These are phyloP conservation scores for Geotrichum europaeum DNA, from an alignment of 1,139 yeast genomes.

Conservation along the genomic window DNA sequence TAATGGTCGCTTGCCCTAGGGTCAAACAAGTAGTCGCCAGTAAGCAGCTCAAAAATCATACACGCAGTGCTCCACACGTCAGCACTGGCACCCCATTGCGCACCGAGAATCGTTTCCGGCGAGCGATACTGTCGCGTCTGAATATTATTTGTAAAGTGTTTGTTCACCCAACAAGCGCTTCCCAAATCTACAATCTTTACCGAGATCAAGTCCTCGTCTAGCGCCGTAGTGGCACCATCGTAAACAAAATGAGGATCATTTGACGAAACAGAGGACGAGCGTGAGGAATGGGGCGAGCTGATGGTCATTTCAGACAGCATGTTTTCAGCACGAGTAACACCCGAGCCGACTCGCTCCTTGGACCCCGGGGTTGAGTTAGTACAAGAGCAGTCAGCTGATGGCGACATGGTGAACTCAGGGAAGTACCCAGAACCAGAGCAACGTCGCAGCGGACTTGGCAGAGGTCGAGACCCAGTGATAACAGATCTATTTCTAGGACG, in stretches of 20 bases:
- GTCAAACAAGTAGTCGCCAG: constrained; percentile 81
- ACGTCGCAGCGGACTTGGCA: constrained; percentile 64
- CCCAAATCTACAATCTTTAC: constrained; percentile 82
- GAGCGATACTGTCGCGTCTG: constrained; percentile 84
- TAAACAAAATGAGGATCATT: constrained; percentile 6
- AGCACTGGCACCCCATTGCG: constrained; percentile 75
- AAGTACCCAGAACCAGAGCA: constrained; percentile 24
- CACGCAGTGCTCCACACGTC: constrained; percentile 86
- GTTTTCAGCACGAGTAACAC: background rate
- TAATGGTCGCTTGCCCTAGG: constrained; percentile 63
- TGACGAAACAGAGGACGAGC: constrained; percentile 14
- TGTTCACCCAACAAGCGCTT: constrained; percentile 69
- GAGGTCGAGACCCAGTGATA: constrained; percentile 81
- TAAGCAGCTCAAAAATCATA: constrained; percentile 68
- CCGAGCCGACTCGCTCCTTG: background rate
- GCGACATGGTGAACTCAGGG: constrained; percentile 25
- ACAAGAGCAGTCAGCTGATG: constrained; percentile 16
- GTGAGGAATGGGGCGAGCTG: constrained; percentile 2
- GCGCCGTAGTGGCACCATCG: constrained; percentile 21
- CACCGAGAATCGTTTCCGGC: constrained; percentile 68
- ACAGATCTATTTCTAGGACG: constrained; percentile 66
- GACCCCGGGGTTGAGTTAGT: constrained; percentile 13
- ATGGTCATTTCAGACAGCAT: background rate
- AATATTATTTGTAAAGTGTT: constrained; percentile 75
- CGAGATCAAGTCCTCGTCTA: constrained; percentile 39